Evolutionary conservation across 176 grass and related monocot genomes (phyloP), one percentile per base, ranked within the genome.

Genomic region (Oryza brachyantha): DNA sequence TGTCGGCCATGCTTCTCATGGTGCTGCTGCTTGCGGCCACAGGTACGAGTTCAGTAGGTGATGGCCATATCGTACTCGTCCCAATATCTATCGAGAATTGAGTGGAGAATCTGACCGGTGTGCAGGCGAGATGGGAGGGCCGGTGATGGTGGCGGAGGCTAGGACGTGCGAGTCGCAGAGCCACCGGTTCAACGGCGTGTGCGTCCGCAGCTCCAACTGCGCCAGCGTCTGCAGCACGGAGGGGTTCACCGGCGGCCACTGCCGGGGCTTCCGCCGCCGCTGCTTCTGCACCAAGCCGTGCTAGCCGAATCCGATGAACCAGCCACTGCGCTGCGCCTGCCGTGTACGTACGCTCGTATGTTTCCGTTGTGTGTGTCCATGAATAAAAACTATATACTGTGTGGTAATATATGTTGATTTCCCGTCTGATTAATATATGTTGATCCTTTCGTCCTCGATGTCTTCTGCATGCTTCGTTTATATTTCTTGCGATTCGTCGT

Each of bases 171-270:
- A 87, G 72, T 87, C 94, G 29, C 52, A 87, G 73, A 93, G 94
- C 86, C 81, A 91, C 86, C 80, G 61, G 74, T 93, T 89, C 86
- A 79, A 68, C 50, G 94, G 94, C 8, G 24, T 81, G 3, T 97
- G 94, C 88, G 55, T 89, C 26, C 80, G 78, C 52, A 0, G 17
- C 0, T 29, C 5, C 63, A 93, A 93, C 84, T 93, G 94, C 73
- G 91, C 84, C 45, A 91, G 78, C 61, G 86, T 97, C 36, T 97
- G 91, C 84, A 48, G 16, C 60, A 93, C 86, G 7, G 94, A 97
- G 86, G 94, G 94, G 14, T 97, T 97, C 88, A 25, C 26, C 1
- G 84, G 45, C 66, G 91, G 94, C 57, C 69, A n/a, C 54, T 97
- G 91, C 81, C 78, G 84, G 3, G 86, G 88, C 7, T 73, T 97